These are phyloP conservation scores for Lepidium aucheri DNA, from an alignment of 345 rosid genomes.

Conservation along the genomic window DNA sequence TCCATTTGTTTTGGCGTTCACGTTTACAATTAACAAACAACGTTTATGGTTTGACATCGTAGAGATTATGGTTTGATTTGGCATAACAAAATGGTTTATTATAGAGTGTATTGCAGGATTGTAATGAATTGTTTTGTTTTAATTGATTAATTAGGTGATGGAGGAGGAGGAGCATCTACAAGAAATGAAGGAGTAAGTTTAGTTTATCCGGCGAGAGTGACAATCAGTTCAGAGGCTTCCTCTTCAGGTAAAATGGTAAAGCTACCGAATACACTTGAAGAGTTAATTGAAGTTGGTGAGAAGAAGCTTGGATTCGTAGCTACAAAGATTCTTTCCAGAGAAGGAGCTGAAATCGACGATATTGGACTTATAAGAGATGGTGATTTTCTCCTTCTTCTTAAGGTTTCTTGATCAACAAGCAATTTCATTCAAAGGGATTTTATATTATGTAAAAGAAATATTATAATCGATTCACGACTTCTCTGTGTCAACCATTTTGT, in stretches of 20 bases:
- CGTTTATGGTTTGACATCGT: too few species aligned
- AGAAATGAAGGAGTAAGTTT: not conserved
- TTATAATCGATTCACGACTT: not conserved
- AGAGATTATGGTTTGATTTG: too few species aligned
- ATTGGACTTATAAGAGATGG: constrained; percentile 71
- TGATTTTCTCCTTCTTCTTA: constrained; percentile 51
- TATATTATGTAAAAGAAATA: too few species aligned
- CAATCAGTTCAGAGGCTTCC: constrained; percentile 44
- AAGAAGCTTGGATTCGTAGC: constrained; percentile 43
- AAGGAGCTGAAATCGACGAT: constrained; percentile 74
- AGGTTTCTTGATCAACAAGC: constrained; percentile 9
- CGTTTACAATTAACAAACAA: not conserved
- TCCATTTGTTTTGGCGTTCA: not conserved
- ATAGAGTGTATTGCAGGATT: too few species aligned
- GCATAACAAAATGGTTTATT: too few species aligned
- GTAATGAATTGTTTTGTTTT: not conserved
- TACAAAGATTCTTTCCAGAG: constrained; percentile 40
- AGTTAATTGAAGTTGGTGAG: constrained; percentile 44
- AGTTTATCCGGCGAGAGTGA: constrained; percentile 41
- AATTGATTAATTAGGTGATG: constrained; percentile 4
- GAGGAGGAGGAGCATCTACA: not conserved
- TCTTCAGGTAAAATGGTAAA: constrained; percentile 41
- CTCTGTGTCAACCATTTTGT: not conserved
- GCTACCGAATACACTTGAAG: constrained; percentile 55
- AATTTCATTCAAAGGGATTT: not conserved